These are phyloP conservation scores for Apophysomyces trapeziformis DNA, from an alignment of 371 early-diverging fungal genomes.

Conservation along the genomic window DNA sequence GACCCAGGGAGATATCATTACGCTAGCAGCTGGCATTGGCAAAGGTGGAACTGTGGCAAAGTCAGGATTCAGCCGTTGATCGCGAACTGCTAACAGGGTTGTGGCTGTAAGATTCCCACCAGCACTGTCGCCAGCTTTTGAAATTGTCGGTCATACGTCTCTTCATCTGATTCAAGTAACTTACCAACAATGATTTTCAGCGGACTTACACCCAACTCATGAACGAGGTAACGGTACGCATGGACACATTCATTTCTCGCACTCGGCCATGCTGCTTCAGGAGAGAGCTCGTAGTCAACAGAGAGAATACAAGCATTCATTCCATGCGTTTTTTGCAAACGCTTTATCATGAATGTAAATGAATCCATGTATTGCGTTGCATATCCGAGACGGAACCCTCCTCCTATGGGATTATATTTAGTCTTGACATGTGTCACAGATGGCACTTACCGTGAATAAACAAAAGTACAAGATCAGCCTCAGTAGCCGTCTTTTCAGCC, in stretches of 20 bases:
- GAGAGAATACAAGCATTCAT: slow-evolving; percentile 21
- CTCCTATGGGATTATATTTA: slow-evolving; percentile 18
- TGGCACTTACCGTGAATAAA: slow-evolving; percentile 29
- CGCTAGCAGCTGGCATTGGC: slow-evolving; percentile 17
- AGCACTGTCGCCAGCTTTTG: slow-evolving; percentile 16
- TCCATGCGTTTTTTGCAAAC: slow-evolving; percentile 15
- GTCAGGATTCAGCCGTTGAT: neutral
- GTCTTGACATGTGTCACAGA: neutral
- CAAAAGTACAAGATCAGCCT: slow-evolving; percentile 23
- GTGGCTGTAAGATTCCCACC: slow-evolving; percentile 13
- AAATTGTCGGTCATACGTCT: neutral
- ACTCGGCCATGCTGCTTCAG: slow-evolving; percentile 32
- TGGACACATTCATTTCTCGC: slow-evolving; percentile 32
- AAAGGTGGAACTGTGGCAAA: neutral
- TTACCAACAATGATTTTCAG: slow-evolving; percentile 36
- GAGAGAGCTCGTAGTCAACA: slow-evolving; percentile 30
- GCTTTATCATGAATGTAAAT: slow-evolving; percentile 18
- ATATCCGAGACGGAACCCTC: slow-evolving; percentile 28
- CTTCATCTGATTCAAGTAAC: neutral
- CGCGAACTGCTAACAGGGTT: neutral
- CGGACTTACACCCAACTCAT: slow-evolving; percentile 29
- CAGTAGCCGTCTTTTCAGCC: slow-evolving; percentile 12
- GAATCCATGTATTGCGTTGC: slow-evolving; percentile 23
- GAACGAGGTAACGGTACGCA: slow-evolving; percentile 38
- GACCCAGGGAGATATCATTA: slow-evolving; percentile 14